These are phyloP conservation scores for Trichoderma oligosporum DNA, from an alignment of 2,329 filamentous ascomycete genomes.

Conservation along the genomic window DNA sequence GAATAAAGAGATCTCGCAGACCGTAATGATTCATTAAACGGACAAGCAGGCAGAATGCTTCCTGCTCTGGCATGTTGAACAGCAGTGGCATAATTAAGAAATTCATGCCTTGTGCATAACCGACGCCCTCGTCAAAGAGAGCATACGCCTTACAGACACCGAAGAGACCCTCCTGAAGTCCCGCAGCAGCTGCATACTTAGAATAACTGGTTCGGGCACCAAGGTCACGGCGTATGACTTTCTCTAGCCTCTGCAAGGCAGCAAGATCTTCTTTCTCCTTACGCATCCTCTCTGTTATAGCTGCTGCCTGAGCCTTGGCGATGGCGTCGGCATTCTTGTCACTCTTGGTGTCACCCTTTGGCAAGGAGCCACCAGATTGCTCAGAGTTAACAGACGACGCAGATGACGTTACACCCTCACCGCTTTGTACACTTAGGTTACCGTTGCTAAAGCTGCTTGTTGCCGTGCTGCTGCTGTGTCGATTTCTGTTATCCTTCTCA, in stretches of 20 bases:
- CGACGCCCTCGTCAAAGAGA: slow-evolving; percentile 87
- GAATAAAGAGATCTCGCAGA: slow-evolving; percentile 84
- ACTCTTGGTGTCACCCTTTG: slow-evolving; percentile 39
- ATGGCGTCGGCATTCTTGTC: slow-evolving; percentile 58
- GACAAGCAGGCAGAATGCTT: slow-evolving; percentile 90
- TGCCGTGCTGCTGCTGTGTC: slow-evolving; percentile 52
- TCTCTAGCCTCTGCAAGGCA: slow-evolving; percentile 78
- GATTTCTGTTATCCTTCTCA: slow-evolving; percentile 66
- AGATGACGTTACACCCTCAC: slow-evolving; percentile 67
- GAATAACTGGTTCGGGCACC: slow-evolving; percentile 93
- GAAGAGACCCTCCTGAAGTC: slow-evolving; percentile 89
- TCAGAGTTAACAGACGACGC: slow-evolving; percentile 82
- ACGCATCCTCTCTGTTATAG: slow-evolving; percentile 67
- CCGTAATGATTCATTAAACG: slow-evolving; percentile 96
- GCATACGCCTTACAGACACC: slow-evolving; percentile 97
- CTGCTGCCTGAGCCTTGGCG: slow-evolving; percentile 60
- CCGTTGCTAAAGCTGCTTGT: slow-evolving; percentile 52
- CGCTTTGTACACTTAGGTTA: slow-evolving; percentile 55
- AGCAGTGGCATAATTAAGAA: slow-evolving; percentile 95
- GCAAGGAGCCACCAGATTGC: slow-evolving; percentile 58
- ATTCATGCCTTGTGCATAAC: slow-evolving; percentile 98
- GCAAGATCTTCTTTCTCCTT: slow-evolving; percentile 74
- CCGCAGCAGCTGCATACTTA: slow-evolving; percentile 87
- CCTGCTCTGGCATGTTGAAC: slow-evolving; percentile 97
- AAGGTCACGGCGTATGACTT: slow-evolving; percentile 83